Conservation (phyloP, 345 rosid genomes). For the Viola odorata region DNA sequence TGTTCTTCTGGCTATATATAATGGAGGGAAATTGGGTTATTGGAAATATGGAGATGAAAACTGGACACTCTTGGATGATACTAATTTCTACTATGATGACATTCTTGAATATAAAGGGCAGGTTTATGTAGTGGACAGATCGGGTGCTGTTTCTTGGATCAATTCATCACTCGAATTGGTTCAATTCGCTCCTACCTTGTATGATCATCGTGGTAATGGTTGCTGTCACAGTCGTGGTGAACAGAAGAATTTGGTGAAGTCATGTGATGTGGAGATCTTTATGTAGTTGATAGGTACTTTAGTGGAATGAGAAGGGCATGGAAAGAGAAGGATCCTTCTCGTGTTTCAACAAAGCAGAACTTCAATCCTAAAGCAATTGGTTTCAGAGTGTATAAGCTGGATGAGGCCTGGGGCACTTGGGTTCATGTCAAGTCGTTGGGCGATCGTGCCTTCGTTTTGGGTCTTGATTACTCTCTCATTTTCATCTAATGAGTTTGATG, state of each 20-base stretch:
- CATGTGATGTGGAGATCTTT: constrained; percentile 24
- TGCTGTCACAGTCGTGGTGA: constrained; percentile 20
- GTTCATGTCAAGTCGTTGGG: constrained; percentile 14
- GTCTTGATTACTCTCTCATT: constrained; percentile 30
- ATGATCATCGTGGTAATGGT: too few relatives aligned
- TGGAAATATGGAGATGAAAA: constrained; percentile 21
- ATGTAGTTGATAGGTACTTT: constrained; percentile 23
- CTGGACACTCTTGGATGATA: constrained; percentile 19
- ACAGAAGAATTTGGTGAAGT: constrained; percentile 19
- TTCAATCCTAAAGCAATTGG: background rate
- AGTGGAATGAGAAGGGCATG: constrained; percentile 3
- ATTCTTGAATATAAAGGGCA: constrained; percentile 16
- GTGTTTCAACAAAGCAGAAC: background rate
- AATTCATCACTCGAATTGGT: constrained; percentile 12
- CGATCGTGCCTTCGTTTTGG: constrained; percentile 20
- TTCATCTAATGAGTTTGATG: constrained; percentile 11
- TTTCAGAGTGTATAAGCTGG: constrained; percentile 20
- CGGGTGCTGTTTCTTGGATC: constrained; percentile 24
- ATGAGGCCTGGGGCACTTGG: constrained; percentile 25
- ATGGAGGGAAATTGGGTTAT: constrained; percentile 23
- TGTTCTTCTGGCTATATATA: constrained; percentile 11
- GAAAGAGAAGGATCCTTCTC: background rate
- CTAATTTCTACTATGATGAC: constrained; percentile 17
- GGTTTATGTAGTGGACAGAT: constrained; percentile 22
- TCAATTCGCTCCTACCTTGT: constrained; percentile 19